These are phyloP conservation scores for Luvunga scandens DNA, from an alignment of 345 rosid genomes.

Conservation along the genomic window DNA sequence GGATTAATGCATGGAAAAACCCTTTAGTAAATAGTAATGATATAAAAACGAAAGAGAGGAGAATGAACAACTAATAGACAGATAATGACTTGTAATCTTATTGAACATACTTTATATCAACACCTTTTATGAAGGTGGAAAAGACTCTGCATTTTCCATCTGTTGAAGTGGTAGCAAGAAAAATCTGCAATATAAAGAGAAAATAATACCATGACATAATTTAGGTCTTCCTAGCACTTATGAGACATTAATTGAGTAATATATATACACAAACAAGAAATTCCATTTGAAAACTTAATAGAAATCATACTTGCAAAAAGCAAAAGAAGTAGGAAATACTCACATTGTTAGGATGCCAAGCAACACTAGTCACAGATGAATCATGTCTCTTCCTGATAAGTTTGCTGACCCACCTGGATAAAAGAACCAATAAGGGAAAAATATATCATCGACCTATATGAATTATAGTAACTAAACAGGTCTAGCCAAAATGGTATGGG, in stretches of 20 bases:
- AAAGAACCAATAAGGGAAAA: slow-evolving; percentile 14
- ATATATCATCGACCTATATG: slow-evolving; percentile 13
- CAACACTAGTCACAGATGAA: slow-evolving; percentile 91
- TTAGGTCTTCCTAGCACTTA: neutral
- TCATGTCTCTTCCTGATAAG: slow-evolving; percentile 88
- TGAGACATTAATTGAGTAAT: neutral
- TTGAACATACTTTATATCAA: slow-evolving; percentile 72
- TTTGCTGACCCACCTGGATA: slow-evolving; percentile 98
- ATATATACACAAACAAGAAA: neutral
- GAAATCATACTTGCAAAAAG: neutral
- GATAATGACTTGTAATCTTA: neutral
- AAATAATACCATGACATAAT: neutral
- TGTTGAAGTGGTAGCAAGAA: slow-evolving; percentile 92
- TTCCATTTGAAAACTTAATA: neutral
- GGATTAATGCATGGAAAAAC: slow-evolving; percentile 19
- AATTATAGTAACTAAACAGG: neutral
- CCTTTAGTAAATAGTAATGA: slow-evolving; percentile 22
- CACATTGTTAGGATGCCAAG: slow-evolving; percentile 99
- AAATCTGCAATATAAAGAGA: slow-evolving; percentile 46
- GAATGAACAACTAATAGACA: slow-evolving; percentile 2
- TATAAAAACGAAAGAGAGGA: neutral
- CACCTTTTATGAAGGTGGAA: slow-evolving; percentile 97
- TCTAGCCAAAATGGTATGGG: neutral
- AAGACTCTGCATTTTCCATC: slow-evolving; percentile 98
- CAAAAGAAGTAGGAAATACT: slow-evolving; percentile 20